Evolutionary conservation across 2,329 filamentous ascomycete genomes (phyloP).

Genomic region (Hymenoscyphus occultus): DNA sequence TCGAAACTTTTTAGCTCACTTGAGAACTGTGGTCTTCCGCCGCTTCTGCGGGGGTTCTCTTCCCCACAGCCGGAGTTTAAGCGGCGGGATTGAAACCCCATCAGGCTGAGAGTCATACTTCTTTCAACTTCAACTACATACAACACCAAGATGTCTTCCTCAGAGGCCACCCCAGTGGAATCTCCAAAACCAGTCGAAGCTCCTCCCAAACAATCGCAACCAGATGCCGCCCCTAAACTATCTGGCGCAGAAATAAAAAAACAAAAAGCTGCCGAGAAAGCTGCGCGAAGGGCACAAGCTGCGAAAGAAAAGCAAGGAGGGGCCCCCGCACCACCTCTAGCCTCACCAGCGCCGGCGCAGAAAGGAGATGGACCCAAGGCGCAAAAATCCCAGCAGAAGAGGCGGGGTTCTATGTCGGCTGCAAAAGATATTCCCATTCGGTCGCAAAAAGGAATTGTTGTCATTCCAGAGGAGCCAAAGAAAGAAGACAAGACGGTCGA

Average conservation of each 20-base stretch:
- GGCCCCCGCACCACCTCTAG: conserved; percentile 34
- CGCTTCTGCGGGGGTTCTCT: not conserved
- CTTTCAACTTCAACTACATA: not conserved
- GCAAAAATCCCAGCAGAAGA: conserved; percentile 41
- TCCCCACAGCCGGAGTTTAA: not conserved
- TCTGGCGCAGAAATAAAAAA: conserved; percentile 69
- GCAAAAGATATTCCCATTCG: conserved; percentile 28
- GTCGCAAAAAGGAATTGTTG: conserved; percentile 31
- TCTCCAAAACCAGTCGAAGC: not conserved
- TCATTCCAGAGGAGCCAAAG: conserved; percentile 48
- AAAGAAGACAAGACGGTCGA: conserved; percentile 65
- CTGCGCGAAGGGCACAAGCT: conserved; percentile 72
- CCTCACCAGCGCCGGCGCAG: conserved; percentile 18
- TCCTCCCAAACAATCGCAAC: conserved; percentile 1
- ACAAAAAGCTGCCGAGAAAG: conserved; percentile 86
- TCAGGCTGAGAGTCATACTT: conserved; percentile 5
- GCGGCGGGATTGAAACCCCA: not conserved
- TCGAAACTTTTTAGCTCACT: not conserved
- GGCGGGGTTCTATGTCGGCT: conserved; percentile 31
- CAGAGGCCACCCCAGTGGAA: conserved; percentile 7
- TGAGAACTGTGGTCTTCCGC: not conserved
- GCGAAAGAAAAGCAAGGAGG: conserved; percentile 50
- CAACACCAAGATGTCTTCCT: conserved; percentile 12
- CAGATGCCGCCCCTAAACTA: conserved; percentile 47
- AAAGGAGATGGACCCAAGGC: conserved; percentile 34